These are phyloP conservation scores for Podospora appendiculata DNA, from an alignment of 495 filamentous ascomycete genomes.

Conservation along the genomic window DNA sequence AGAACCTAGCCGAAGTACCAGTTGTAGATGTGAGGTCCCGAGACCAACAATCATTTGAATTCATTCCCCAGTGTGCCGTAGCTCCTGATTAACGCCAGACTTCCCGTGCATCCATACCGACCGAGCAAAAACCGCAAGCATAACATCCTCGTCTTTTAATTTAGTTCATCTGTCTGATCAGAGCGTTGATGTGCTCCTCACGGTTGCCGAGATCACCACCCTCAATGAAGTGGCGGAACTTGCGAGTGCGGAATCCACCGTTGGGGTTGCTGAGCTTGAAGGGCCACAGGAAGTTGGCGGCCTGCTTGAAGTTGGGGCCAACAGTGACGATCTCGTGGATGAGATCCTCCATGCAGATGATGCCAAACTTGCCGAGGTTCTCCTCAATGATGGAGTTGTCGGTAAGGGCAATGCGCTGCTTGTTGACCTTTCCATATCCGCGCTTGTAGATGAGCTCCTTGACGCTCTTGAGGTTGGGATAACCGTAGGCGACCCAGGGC, in stretches of 20 bases:
- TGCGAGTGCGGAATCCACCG: slow-evolving; percentile 88
- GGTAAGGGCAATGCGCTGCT: slow-evolving; percentile 90
- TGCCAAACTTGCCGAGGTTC: slow-evolving; percentile 92
- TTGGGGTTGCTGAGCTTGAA: slow-evolving; percentile 99
- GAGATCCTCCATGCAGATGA: slow-evolving; percentile 98
- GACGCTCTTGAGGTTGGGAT: slow-evolving; percentile 97
- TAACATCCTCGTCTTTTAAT: slow-evolving; percentile 3
- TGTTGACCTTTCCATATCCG: slow-evolving; percentile 94
- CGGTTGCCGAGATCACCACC: slow-evolving; percentile 97
- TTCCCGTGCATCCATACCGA: slow-evolving; percentile 31
- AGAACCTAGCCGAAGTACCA: no score
- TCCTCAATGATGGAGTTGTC: slow-evolving; percentile 98
- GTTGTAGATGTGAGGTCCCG: no score
- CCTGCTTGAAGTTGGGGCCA: slow-evolving; percentile 99
- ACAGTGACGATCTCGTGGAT: slow-evolving; percentile 99
- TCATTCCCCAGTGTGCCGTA: slow-evolving; percentile 22
- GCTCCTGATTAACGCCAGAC: slow-evolving; percentile 22
- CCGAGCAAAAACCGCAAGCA: slow-evolving; percentile 26
- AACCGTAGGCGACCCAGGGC: slow-evolving; percentile 97
- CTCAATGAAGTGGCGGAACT: slow-evolving; percentile 99
- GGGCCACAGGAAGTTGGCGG: slow-evolving; percentile 99
- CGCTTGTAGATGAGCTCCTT: slow-evolving; percentile 99
- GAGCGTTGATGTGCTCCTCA: slow-evolving; percentile 95
- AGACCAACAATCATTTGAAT: slow-evolving; percentile 18
- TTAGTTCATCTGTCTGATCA: slow-evolving; percentile 99